Evolutionary conservation across 2,329 filamentous ascomycete genomes (phyloP).

Genomic region (Fusarium buxicola): DNA sequence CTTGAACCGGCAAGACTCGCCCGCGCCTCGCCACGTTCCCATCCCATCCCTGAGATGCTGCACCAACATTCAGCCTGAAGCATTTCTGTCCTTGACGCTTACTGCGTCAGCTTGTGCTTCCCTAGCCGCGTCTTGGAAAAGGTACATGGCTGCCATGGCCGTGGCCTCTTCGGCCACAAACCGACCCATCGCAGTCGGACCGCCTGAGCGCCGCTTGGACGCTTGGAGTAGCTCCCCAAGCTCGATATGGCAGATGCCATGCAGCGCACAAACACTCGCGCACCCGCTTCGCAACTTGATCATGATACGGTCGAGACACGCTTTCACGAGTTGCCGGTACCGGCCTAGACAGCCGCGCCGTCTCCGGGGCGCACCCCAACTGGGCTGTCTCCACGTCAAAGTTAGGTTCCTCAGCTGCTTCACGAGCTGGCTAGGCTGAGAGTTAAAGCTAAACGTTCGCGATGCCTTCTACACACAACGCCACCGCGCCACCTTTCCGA

Average conservation of each 20-base stretch:
- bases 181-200: constrained; percentile 5
- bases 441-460: not conserved
- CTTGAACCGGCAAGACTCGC: constrained; percentile 29
- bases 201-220: not conserved
- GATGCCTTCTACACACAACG: constrained; percentile 1
- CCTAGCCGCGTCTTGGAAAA: not conserved
- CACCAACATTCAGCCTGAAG: not conserved
- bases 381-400: no score
- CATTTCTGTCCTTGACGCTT: not conserved
- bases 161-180: not conserved
- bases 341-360: not conserved
- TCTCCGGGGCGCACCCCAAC: no score
- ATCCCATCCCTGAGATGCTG: not conserved
- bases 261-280: not conserved
- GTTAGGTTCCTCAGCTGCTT: not conserved
- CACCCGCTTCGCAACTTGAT: not conserved
- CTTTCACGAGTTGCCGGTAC: not conserved
- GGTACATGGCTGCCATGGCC: no score
- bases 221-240: constrained; percentile 1
- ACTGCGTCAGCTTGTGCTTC: not conserved
- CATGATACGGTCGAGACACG: not conserved
- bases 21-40: not conserved
- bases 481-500: not conserved
- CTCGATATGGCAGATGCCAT: constrained; percentile 1
- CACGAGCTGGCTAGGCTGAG: not conserved